Evolutionary conservation across 2,329 filamentous ascomycete species (phyloP).

Genomic region (Apiospora marii): DNA sequence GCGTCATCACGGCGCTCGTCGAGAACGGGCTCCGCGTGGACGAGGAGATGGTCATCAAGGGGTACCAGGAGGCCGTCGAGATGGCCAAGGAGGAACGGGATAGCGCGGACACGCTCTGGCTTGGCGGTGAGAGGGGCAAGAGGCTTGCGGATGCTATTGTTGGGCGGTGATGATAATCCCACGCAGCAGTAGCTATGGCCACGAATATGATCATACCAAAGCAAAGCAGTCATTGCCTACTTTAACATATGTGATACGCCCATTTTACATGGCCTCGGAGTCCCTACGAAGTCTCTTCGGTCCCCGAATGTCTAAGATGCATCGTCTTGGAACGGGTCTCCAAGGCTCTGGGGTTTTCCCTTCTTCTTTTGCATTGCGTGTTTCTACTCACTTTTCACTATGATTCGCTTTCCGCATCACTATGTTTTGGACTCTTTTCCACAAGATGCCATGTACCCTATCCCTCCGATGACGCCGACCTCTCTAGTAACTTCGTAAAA

Average conservation of each 20-base stretch:
- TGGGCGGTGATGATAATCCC: conserved; percentile 33
- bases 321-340: no score
- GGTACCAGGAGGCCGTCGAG: conserved; percentile 84
- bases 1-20: conserved; percentile 83
- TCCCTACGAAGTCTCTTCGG: neutral
- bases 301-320: neutral
- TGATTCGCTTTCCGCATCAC: neutral
- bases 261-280: neutral
- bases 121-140: conserved; percentile 65
- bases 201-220: conserved; percentile 7
- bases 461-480: neutral
- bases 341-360: neutral
- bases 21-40: conserved; percentile 86
- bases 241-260: neutral
- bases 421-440: neutral
- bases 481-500: neutral
- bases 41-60: conserved; percentile 84
- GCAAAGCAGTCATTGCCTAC: neutral
- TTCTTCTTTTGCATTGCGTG: neutral
- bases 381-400: neutral
- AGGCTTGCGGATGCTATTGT: conserved; percentile 55
- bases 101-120: conserved; percentile 64
- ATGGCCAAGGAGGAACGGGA: conserved; percentile 68
- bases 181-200: neutral
- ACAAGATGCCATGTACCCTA: neutral